Conservation (phyloP, 1,139 yeast genomes). For the Suhomyces yuchorum region DNA sequence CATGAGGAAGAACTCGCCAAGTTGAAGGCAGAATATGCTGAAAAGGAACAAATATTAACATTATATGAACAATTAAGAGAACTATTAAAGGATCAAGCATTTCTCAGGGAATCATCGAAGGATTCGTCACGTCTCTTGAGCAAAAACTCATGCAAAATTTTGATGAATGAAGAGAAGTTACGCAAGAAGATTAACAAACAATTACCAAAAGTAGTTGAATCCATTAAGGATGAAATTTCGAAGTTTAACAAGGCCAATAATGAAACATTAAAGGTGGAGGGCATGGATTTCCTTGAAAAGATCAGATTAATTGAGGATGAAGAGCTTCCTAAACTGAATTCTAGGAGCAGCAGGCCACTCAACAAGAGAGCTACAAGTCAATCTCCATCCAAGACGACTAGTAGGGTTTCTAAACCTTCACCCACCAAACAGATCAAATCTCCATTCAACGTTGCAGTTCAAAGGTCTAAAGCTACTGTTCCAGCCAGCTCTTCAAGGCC, state of each 20-base stretch:
- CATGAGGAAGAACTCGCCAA: slow-evolving; percentile 65
- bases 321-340: slow-evolving; percentile 17
- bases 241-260: slow-evolving; percentile 42
- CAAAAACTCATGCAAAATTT: slow-evolving; percentile 75
- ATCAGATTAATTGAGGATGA: slow-evolving; percentile 47
- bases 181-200: slow-evolving; percentile 66
- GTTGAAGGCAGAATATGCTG: slow-evolving; percentile 52
- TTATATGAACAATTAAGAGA: slow-evolving; percentile 56
- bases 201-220: slow-evolving; percentile 63
- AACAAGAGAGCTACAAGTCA: slow-evolving; percentile 2
- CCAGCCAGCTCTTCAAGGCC: not conserved
- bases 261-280: slow-evolving; percentile 37
- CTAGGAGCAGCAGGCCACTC: slow-evolving; percentile 3
- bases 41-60: slow-evolving; percentile 56
- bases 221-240: slow-evolving; percentile 49
- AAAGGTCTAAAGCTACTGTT: not conserved
- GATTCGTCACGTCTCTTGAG: slow-evolving; percentile 80
- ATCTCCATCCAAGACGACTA: slow-evolving; percentile 2
- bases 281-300: slow-evolving; percentile 49
- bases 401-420: slow-evolving; percentile 4
- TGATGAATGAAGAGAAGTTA: slow-evolving; percentile 76
- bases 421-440: slow-evolving; percentile 4
- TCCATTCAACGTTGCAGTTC: slow-evolving; percentile 5
- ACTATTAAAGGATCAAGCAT: slow-evolving; percentile 60
- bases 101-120: slow-evolving; percentile 67